Evolutionary conservation across 2,329 filamentous ascomycete genomes (phyloP).

Genomic region (Stachybotrys chlorohalonatus): DNA sequence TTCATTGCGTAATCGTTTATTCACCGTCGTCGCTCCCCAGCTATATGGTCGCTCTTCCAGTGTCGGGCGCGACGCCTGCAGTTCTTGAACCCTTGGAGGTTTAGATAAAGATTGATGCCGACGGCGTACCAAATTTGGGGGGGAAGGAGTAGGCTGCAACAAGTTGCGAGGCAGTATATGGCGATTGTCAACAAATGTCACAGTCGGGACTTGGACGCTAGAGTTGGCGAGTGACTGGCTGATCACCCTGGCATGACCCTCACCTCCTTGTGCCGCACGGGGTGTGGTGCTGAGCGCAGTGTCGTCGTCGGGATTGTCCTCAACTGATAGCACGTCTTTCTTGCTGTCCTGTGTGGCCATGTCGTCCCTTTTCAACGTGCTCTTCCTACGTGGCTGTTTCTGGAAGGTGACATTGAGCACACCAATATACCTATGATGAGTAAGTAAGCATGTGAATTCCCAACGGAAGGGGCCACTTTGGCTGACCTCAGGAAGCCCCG

Average conservation of each 20-base stretch:
- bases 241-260: slow-evolving; percentile 31
- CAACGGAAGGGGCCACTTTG: not conserved
- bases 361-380: slow-evolving; percentile 42
- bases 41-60: slow-evolving; percentile 52
- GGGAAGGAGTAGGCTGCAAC: slow-evolving; percentile 50
- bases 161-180: slow-evolving; percentile 86
- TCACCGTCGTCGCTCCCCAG: slow-evolving; percentile 90
- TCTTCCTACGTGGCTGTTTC: slow-evolving; percentile 63
- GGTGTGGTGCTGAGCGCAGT: not conserved
- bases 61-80: slow-evolving; percentile 17
- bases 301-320: not conserved
- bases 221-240: slow-evolving; percentile 67
- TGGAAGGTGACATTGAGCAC: slow-evolving; percentile 94
- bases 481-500: not conserved
- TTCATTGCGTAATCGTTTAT: slow-evolving; percentile 78
- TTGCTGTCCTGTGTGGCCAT: slow-evolving; percentile 24
- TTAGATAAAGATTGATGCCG: slow-evolving; percentile 22
- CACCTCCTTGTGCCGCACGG: not conserved
- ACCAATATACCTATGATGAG: slow-evolving; percentile 70
- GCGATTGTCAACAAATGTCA: slow-evolving; percentile 87
- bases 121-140: slow-evolving; percentile 20
- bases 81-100: not conserved
- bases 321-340: slow-evolving; percentile 6
- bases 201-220: slow-evolving; percentile 66
- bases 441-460: slow-evolving; percentile 4